Evolutionary conservation across 2,329 filamentous ascomycete species (phyloP).

Genomic region (Nemania sp.): DNA sequence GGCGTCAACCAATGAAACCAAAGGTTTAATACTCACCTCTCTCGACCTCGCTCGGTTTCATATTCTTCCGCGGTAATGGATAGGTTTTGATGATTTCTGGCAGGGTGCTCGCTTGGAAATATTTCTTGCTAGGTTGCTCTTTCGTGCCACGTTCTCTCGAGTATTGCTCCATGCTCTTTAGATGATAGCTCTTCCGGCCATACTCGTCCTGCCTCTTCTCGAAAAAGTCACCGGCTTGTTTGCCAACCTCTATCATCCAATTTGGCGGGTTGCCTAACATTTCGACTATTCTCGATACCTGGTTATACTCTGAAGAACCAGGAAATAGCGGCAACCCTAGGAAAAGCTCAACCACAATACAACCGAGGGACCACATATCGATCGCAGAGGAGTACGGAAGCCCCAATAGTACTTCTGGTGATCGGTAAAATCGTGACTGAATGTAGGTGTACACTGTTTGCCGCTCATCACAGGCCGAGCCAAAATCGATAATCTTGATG

Average conservation of each 20-base stretch:
- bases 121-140: conserved; percentile 99
- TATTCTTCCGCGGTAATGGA: conserved; percentile 98
- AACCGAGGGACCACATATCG: conserved; percentile 99
- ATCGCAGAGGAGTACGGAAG: conserved; percentile 98
- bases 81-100: conserved; percentile 98
- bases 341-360: conserved; percentile 98
- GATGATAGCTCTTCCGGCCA: conserved; percentile 86
- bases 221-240: conserved; percentile 97
- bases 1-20: conserved; percentile 14
- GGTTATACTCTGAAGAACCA: conserved; percentile 98
- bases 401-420: conserved; percentile 94
- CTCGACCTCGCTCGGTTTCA: conserved; percentile 97
- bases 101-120: conserved; percentile 93
- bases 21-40: conserved; percentile 73
- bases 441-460: conserved; percentile 99
- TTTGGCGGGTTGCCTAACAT: conserved; percentile 97
- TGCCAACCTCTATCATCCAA: conserved; percentile 99
- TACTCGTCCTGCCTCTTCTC: conserved; percentile 94
- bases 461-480: conserved; percentile 96
- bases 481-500: conserved; percentile 99
- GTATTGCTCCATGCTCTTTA: conserved; percentile 99
- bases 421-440: conserved; percentile 97
- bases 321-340: conserved; percentile 94
- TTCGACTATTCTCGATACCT: conserved; percentile 95
- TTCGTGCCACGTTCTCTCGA: conserved; percentile 95